phyloP scores from a whole-genome alignment of 2,329 filamentous ascomycete species.

The Rosellinia necatrix region DNA sequence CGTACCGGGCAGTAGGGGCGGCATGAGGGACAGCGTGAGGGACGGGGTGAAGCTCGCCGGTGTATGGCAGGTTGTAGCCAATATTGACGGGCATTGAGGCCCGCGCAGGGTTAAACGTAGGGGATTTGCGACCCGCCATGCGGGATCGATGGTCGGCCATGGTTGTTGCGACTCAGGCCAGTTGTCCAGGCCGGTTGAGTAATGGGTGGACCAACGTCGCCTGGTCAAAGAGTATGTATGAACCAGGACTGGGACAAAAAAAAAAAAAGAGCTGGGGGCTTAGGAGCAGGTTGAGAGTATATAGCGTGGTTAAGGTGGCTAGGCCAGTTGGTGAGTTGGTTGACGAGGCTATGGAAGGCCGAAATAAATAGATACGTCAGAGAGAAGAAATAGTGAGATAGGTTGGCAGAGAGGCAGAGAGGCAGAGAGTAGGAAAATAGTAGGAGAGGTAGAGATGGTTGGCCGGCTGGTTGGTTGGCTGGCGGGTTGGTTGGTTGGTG shows the following conservation, averaged over 20 bases:
- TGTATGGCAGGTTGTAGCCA: slow-evolving; percentile 55
- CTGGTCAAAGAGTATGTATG: neutral
- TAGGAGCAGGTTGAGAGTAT: neutral
- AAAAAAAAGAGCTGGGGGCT: neutral
- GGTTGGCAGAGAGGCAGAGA: neutral
- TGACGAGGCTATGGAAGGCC: neutral
- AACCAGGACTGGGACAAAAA: neutral
- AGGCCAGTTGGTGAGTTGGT: too few species aligned
- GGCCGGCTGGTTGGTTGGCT: neutral
- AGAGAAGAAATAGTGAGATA: neutral
- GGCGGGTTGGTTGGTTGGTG: neutral
- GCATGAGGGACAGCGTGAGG: too few species aligned
- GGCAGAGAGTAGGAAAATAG: neutral
- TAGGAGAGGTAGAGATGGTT: neutral
- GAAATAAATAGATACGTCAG: neutral
- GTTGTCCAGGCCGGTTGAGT: too few species aligned
- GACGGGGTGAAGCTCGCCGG: slow-evolving; percentile 59
- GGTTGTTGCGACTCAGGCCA: slow-evolving; percentile 34
- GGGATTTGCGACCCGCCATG: slow-evolving; percentile 51
- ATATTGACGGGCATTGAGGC: slow-evolving; percentile 58
- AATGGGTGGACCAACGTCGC: too few species aligned
- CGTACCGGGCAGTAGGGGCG: slow-evolving; percentile 49
- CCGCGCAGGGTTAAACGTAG: slow-evolving; percentile 55
- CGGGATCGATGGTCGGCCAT: slow-evolving; percentile 56
- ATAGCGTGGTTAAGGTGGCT: neutral